Conservation (phyloP, 345 rosid species). For the Turritis glabra region DNA sequence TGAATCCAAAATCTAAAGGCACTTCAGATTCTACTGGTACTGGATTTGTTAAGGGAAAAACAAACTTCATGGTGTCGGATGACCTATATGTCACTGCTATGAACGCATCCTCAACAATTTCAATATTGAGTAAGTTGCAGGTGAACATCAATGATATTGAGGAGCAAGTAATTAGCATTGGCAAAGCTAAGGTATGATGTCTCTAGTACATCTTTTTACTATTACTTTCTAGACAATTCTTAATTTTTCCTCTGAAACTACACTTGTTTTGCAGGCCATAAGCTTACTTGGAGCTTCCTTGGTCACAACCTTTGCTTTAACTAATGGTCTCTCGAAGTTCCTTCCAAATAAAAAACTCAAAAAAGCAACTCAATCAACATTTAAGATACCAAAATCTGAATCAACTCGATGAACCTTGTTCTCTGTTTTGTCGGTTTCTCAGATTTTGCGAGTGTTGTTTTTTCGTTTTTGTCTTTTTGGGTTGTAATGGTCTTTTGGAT, state of each 20-base stretch:
- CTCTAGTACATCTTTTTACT: background rate
- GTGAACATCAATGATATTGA: conserved; percentile 23
- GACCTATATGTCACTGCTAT: conserved; percentile 18
- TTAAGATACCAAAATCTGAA: conserved; percentile 1
- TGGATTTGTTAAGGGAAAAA: conserved; percentile 19
- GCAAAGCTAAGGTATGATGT: conserved; percentile 11
- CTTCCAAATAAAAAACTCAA: background rate
- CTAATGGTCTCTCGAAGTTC: conserved; percentile 8
- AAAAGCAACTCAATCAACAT: background rate
- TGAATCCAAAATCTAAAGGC: background rate
- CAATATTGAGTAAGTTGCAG: background rate
- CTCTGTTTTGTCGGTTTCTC: background rate
- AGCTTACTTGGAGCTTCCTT: conserved; percentile 29
- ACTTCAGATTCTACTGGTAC: background rate
- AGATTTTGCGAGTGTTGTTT: too few relatives aligned
- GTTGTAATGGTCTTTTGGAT: too few relatives aligned
- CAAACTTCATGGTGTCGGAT: conserved; percentile 19
- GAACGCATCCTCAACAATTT: conserved; percentile 14
- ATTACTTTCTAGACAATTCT: background rate
- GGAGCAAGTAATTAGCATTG: conserved; percentile 22
- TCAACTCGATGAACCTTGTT: background rate
- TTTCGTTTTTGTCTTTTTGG: too few relatives aligned
- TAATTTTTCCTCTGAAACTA: background rate
- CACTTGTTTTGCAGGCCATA: background rate
- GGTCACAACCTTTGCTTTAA: conserved; percentile 11